A percentile compares a stretch with the other conserved stretches of the same genome.
Conservation (phyloP, 148 eudicot species). For the Agrostemma githago region DNA sequence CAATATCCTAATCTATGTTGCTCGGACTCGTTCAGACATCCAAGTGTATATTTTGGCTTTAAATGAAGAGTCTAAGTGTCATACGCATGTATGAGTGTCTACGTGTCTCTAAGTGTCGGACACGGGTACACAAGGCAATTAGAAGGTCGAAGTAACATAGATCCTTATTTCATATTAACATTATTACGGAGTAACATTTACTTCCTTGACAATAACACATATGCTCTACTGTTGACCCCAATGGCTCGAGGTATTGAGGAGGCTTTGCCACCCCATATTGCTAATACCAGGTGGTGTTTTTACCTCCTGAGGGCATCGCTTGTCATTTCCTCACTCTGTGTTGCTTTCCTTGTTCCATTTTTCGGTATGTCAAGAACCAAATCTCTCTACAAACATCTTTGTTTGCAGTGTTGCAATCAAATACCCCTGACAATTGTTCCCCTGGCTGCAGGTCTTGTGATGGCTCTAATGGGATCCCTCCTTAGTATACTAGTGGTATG, state of each 20-base stretch:
- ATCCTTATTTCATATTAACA: no score
- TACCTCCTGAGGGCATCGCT: conserved; percentile 48
- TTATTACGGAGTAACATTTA: background rate
- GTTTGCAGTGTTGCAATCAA: background rate
- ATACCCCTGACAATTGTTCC: background rate
- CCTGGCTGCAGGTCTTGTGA: conserved; percentile 55
- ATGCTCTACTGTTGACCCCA: conserved; percentile 67
- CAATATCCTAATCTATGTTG: no score
- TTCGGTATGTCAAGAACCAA: conserved; percentile 40
- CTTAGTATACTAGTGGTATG: conserved; percentile 64
- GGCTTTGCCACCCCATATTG: conserved; percentile 40
- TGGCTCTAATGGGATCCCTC: conserved; percentile 76
- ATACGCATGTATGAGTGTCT: no score
- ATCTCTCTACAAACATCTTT: background rate
- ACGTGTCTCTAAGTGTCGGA: no score
- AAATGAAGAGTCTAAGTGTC: no score
- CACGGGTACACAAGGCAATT: no score
- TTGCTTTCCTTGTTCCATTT: conserved; percentile 68
- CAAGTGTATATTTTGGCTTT: no score
- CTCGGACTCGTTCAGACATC: no score
- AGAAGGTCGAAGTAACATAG: no score
- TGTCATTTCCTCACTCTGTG: conserved; percentile 54
- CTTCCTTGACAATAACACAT: conserved; percentile 38
- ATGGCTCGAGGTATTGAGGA: conserved; percentile 73
- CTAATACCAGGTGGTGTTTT: conserved; percentile 42